These are phyloP conservation scores for Claviceps spartinae DNA, from an alignment of 2,329 filamentous ascomycete species.

Conservation along the genomic window DNA sequence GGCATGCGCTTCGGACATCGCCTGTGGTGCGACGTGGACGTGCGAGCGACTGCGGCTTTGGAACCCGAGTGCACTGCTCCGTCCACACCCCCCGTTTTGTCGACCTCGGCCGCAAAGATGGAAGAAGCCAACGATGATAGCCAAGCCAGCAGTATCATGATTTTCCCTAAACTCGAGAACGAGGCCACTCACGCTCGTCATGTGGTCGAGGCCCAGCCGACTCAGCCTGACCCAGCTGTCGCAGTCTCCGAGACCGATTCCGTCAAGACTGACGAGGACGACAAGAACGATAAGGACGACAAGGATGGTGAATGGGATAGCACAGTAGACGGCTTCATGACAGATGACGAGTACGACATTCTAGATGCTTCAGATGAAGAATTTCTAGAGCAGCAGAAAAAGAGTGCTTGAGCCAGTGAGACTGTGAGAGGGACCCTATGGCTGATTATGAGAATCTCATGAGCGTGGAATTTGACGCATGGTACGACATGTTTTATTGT, in stretches of 20 bases:
- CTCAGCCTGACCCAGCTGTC: slow-evolving; percentile 36
- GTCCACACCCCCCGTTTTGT: slow-evolving; percentile 1
- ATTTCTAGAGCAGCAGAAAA: slow-evolving; percentile 42
- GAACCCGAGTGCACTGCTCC: slow-evolving; percentile 15
- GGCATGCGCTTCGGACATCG: slow-evolving; percentile 82
- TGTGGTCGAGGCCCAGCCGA: slow-evolving; percentile 48
- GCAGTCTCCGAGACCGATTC: slow-evolving; percentile 39
- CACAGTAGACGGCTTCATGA: slow-evolving; percentile 70
- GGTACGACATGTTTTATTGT: slow-evolving; percentile 5
- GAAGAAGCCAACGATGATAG: slow-evolving; percentile 14
- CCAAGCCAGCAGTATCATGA: slow-evolving; percentile 55
- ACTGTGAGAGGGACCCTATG: neutral
- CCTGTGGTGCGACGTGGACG: slow-evolving; percentile 85
- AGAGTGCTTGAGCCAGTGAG: slow-evolving; percentile 22
- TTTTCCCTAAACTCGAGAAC: slow-evolving; percentile 92
- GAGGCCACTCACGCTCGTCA: slow-evolving; percentile 75
- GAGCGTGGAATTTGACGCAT: neutral
- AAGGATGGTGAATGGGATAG: slow-evolving; percentile 48
- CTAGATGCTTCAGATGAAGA: slow-evolving; percentile 92
- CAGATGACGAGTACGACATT: slow-evolving; percentile 96
- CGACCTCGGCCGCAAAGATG: slow-evolving; percentile 13
- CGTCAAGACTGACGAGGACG: slow-evolving; percentile 28
- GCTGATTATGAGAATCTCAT: neutral
- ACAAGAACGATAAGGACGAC: slow-evolving; percentile 30
- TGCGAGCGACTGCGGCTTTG: slow-evolving; percentile 30